phyloP scores from a whole-genome alignment of 257 asterid species.

The Osmanthus fragrans region DNA sequence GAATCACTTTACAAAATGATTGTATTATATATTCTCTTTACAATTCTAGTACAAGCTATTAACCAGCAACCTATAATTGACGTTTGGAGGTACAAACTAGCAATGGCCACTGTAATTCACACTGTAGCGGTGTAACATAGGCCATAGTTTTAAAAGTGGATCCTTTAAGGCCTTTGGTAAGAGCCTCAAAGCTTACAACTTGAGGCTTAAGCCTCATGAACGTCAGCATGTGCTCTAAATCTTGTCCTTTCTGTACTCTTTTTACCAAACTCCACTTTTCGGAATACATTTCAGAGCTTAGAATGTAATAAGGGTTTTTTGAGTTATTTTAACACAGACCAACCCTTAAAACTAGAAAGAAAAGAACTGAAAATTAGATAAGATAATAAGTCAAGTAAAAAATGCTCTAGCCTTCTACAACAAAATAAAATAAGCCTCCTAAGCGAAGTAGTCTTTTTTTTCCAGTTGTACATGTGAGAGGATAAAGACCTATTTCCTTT shows the following conservation, averaged over 20 bases:
- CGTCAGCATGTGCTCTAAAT: not conserved
- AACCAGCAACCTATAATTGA: too few relatives aligned
- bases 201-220: not conserved
- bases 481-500: not conserved
- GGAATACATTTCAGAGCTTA: not conserved
- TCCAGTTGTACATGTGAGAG: not conserved
- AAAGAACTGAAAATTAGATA: not conserved
- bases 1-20: not conserved
- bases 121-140: too few relatives aligned
- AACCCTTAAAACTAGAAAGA: too few relatives aligned
- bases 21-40: not conserved
- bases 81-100: too few relatives aligned
- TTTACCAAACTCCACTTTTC: not conserved
- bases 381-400: not conserved
- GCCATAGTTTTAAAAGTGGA: too few relatives aligned
- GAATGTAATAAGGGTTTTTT: not conserved
- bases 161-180: too few relatives aligned
- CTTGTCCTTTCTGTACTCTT: not conserved
- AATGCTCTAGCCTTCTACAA: not conserved
- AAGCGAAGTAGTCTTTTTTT: not conserved
- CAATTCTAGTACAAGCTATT: not conserved
- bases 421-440: not conserved
- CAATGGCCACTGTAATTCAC: too few relatives aligned
- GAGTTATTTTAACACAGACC: not conserved
- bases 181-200: too few relatives aligned